Base-by-base conservation (phyloP, 176 grass and related monocot genomes). In the Rhipidocladum racemiflorum region DNA sequence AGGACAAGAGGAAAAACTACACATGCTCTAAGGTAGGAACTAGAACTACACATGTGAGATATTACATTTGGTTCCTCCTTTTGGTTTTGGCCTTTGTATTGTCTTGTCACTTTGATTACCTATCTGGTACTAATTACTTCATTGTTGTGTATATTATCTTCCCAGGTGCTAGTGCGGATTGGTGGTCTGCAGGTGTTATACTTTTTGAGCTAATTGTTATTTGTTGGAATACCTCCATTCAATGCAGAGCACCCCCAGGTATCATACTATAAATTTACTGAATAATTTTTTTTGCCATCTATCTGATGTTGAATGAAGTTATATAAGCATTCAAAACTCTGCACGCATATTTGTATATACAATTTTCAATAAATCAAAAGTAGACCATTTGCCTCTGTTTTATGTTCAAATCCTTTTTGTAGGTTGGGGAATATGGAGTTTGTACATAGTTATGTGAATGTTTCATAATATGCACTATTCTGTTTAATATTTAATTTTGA, bases 221-320 rank as follows among this genome's bases (percentile, higher is more conserved):
- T 99, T 90, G 96, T 99, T 83, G 96, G 96, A 80, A 93, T 99
- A 88, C 96, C 96, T 80, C 96, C 96, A 20, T 99, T 99, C 80
- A 99, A 99, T 75, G 96, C 96, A 49, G 96, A 93, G 89, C 92
- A 99, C 81, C 91, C 96, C 50, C 91, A 99, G 92, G 96, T 93
- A 90, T 61, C 49, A 62, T 83, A 81, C 20, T 61, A 34, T 6
- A 45, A 25, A 51, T 70, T 75, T 85, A 45, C 7, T 63, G 43
- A 62, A 81, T 79, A 49, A 50, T n/a, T 55, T 63, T 5, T n/a
- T 71, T 77, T 83, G 72, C 21, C 65, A 44, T 81, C 36, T 70
- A 57, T 78, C 27, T 34, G 76, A 56, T 20, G 54, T 25, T 0
- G 17, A 60, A 59, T 45, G 39, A 60, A 71, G 35, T 45, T 70